A percentile compares a stretch with the other conserved stretches of the same genome.
Conservation (phyloP, 805 yeast species). For the Cyberlindnera maritima region DNA sequence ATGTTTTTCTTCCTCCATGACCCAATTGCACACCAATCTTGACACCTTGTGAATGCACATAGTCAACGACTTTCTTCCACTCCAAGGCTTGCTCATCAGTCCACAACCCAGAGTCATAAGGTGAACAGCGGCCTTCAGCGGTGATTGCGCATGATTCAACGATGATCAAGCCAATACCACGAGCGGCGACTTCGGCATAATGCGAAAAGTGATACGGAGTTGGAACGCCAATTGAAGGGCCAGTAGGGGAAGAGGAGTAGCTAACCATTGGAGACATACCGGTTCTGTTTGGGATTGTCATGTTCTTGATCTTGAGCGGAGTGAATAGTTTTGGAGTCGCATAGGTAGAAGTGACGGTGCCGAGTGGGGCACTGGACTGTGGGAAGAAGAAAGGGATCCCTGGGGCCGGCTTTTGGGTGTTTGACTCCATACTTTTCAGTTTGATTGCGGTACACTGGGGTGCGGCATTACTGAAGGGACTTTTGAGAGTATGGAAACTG, state of each 20-base stretch:
- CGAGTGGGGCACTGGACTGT: not conserved
- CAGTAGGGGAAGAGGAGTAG: not conserved
- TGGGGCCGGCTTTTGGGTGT: not conserved
- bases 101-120: constrained; percentile 29
- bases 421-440: too few species aligned
- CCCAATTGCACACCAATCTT: constrained; percentile 51
- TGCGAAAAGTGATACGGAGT: constrained; percentile 28
- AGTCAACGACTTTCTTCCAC: constrained; percentile 40
- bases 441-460: too few species aligned
- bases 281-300: too few species aligned
- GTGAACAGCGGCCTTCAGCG: constrained; percentile 39
- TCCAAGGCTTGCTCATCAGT: constrained; percentile 32
- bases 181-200: constrained; percentile 43
- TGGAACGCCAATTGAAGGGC: not conserved
- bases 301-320: too few species aligned
- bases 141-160: constrained; percentile 44
- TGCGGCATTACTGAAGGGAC: too few species aligned
- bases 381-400: constrained; percentile 6
- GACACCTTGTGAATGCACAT: constrained; percentile 42
- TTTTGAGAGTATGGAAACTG: too few species aligned
- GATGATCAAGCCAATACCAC: constrained; percentile 49
- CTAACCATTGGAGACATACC: not conserved
- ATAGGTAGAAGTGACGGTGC: not conserved
- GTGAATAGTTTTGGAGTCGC: too few species aligned
- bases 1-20: constrained; percentile 54